A percentile compares a stretch with the other conserved stretches of the same genome.
phyloP scores from a whole-genome alignment of 1,284 basidiomycete species.

The Xerocomus amazonicus region DNA sequence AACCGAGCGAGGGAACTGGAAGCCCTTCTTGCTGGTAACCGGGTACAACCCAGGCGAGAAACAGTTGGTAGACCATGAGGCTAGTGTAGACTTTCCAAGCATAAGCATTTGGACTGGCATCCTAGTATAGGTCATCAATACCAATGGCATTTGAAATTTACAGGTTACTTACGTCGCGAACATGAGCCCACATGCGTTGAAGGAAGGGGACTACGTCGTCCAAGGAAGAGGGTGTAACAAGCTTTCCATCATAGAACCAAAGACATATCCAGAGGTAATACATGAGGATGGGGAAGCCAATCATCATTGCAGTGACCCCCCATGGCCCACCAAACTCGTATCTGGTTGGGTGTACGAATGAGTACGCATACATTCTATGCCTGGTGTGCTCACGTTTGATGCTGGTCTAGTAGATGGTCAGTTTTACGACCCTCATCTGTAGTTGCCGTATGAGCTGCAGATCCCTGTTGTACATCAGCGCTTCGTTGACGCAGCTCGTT shows the following conservation, averaged over 20 bases:
- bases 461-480: conserved; percentile 8
- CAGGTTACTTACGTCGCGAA: conserved; percentile 59
- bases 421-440: conserved; percentile 32
- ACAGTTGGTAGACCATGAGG: conserved; percentile 86
- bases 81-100: conserved; percentile 90
- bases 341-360: conserved; percentile 37
- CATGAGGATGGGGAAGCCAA: conserved; percentile 89
- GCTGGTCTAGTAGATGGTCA: conserved; percentile 71
- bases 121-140: conserved; percentile 43
- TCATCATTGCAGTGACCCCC: conserved; percentile 93
- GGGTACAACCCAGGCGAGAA: conserved; percentile 88
- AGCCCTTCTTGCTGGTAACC: conserved; percentile 93
- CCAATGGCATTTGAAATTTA: not conserved
- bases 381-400: conserved; percentile 53
- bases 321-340: conserved; percentile 96
- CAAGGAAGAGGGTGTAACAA: conserved; percentile 72
- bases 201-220: conserved; percentile 82
- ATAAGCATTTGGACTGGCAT: conserved; percentile 87
- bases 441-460: conserved; percentile 11
- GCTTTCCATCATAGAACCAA: conserved; percentile 90
- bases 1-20: conserved; percentile 86
- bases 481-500: conserved; percentile 28
- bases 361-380: conserved; percentile 4
- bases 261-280: conserved; percentile 99
- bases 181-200: conserved; percentile 78